These are phyloP conservation scores for Colletotrichum salicis DNA, from an alignment of 2,329 filamentous ascomycete genomes.

Conservation along the genomic window DNA sequence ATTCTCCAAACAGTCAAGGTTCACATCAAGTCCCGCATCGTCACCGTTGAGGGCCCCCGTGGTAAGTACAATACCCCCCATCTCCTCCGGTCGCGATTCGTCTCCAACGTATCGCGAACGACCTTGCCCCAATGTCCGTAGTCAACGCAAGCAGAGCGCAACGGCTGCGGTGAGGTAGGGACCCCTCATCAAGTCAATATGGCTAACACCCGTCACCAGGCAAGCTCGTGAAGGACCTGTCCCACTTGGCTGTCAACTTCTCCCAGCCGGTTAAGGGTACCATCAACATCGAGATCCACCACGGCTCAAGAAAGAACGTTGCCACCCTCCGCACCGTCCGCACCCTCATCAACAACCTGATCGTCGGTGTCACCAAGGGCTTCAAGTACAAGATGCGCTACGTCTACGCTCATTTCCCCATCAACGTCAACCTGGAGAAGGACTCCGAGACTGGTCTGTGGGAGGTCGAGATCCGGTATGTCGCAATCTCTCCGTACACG, in stretches of 20 bases:
- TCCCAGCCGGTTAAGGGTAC: constrained; percentile 83
- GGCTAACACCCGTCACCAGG: constrained; percentile 59
- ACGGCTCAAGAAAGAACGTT: constrained; percentile 97
- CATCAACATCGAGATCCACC: constrained; percentile 98
- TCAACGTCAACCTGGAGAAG: constrained; percentile 99
- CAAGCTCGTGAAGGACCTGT: constrained; percentile 97
- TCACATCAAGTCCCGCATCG: constrained; percentile 93
- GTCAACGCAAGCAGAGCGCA: neutral
- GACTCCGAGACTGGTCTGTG: constrained; percentile 86
- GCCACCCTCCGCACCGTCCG: constrained; percentile 98
- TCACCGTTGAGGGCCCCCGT: constrained; percentile 97
- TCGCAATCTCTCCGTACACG: no score
- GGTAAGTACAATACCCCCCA: constrained; percentile 62
- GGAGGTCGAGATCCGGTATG: constrained; percentile 97
- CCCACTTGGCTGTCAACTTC: constrained; percentile 97
- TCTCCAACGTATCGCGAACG: neutral
- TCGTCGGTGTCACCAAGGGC: constrained; percentile 97
- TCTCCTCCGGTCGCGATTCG: neutral
- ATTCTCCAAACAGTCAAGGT: constrained; percentile 82
- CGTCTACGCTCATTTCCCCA: constrained; percentile 99
- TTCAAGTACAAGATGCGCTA: constrained; percentile 99
- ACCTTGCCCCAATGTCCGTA: neutral
- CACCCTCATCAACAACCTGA: constrained; percentile 98
- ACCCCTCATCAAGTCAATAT: constrained; percentile 27
- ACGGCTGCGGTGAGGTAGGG: constrained; percentile 30